phyloP scores from a whole-genome alignment of 768 basidiomycete species.

The Mycena latifolia region DNA sequence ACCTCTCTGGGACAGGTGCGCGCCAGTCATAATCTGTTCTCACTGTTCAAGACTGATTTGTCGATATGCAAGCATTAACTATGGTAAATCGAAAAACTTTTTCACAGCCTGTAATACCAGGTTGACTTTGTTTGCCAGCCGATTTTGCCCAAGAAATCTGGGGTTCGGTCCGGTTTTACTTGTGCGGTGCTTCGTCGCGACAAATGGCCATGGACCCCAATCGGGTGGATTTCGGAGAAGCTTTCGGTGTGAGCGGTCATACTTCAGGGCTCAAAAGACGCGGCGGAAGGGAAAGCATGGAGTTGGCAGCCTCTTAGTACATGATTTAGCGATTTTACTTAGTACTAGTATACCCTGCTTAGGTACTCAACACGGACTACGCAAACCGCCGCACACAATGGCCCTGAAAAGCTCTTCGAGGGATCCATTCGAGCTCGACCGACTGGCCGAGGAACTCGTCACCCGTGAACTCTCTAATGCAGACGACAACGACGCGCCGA shows the following conservation, averaged over 20 bases:
- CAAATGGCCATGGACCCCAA: conserved; percentile 14
- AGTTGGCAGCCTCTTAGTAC: too few species aligned
- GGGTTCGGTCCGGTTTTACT: conserved; percentile 64
- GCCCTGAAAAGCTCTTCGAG: conserved; percentile 16
- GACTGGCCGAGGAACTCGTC: conserved; percentile 80
- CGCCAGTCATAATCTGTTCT: conserved; percentile 41
- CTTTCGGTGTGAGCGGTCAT: conserved; percentile 36
- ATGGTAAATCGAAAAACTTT: conserved; percentile 44
- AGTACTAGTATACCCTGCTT: too few species aligned
- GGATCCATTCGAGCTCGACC: conserved; percentile 78
- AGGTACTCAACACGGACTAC: too few species aligned
- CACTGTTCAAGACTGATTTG: neutral
- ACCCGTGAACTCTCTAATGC: conserved; percentile 57
- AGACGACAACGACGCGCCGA: conserved; percentile 32
- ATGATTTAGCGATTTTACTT: too few species aligned
- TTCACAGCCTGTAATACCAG: too few species aligned
- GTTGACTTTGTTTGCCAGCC: neutral
- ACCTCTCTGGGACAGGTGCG: conserved; percentile 77
- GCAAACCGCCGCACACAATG: too few species aligned
- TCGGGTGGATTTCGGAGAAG: conserved; percentile 36
- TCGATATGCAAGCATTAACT: conserved; percentile 48
- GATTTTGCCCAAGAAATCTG: conserved; percentile 55
- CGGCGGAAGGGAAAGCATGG: neutral
- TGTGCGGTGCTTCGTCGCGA: conserved; percentile 35
- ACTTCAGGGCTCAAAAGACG: neutral